Base-by-base conservation (phyloP, 78 protist species). In the Chrysochromulina tobinii region DNA sequence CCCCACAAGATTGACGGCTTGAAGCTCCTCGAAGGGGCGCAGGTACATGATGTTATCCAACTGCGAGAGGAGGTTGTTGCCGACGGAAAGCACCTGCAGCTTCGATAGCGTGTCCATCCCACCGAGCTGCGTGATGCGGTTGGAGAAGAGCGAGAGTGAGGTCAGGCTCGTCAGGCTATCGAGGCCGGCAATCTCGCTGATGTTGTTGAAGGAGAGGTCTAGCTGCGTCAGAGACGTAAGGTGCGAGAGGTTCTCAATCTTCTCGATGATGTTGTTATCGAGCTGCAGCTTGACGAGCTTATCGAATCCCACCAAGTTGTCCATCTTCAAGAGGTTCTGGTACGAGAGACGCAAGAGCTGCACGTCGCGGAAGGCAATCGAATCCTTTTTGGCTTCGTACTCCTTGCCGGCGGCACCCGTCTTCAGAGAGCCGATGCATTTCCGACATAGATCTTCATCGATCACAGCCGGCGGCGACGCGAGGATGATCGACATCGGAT, bases 131-230 rank as follows among this genome's bases (percentile, higher is more conserved):
- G 54, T 2, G 61, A 92, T 88, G 15, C 27, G 54, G 55, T 92
- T 92, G 54, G 21, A 3, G 85, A 61, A 64, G 54, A 92, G 90
- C 72, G 84, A 58, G 68, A 93, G 91, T 11, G 72, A 86, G 50
- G 66, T 75, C 11, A 93, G 93, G 5, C 90, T 68, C 20, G 85
- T 90, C 57, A 93, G 92, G 11, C 23, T 14, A 23, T 68, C 72
- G 48, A 89, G 89, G 27, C 91, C 89, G 1, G 66, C 90, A 54
- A 88, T 81, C 69, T 66, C 27, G 27, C 58, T 11, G 61, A 93
- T 93, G 85, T 85, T 73, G 88, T 93, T 93, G 88, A 86, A 93
- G 8, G 95, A 93, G 58, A 93, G 77, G 51, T 93, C 93, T 27
- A 92, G 87, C 83, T 11, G 51, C 67, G 48, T 61, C 23, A 93